Base-by-base conservation (phyloP, 2,329 filamentous ascomycete species). In the Penicillium frequentans region DNA sequence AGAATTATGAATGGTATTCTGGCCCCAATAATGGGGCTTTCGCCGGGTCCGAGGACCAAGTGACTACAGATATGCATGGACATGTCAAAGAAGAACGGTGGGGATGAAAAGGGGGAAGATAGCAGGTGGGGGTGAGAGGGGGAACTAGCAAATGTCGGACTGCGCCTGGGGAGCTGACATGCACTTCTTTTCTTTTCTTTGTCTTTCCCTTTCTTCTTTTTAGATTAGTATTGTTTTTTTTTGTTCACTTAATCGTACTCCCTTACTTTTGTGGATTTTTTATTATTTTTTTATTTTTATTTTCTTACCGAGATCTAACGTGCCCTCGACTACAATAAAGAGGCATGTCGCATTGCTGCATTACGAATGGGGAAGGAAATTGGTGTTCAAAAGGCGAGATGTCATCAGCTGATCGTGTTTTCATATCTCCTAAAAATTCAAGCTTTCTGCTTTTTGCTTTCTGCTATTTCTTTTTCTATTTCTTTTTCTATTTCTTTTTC, bases 21-120 rank as follows among this genome's bases (percentile, higher is more conserved):
- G 55, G 56, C 50, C 54, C 58, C 54, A 55, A 57, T 61, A 46
- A 59, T 57, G 63, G 62, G 42, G 44, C 57, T 29, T 59, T 56
- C 55, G 49, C 56, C 35, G 57, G 57, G 19, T 54, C 57, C 19
- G 63, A 65, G 39, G 60, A 49, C 43, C 56, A 59, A 27, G 56
- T 21, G 63, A 66, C 60, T 58, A 26, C 26, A 5, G 26, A 26
- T 26, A 64, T 54, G 60, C 57, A 58, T 55, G 52, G 50, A 45
- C 10, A 5, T 31, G n/a, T 37, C n/a, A 37, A 13, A 21, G 51
- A 45, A 48, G 23, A 47, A 52, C 50, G n/a, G 35, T 26, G 49
- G 31, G 26, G 48, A 52, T 16, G 46, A 49, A 50, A 42, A 55
- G 26, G 42, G 55, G 26, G 26, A 26, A 26, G 26, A 26, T 26